Conservation (phyloP, 257 asterid genomes). For the Agastache rugosa region DNA sequence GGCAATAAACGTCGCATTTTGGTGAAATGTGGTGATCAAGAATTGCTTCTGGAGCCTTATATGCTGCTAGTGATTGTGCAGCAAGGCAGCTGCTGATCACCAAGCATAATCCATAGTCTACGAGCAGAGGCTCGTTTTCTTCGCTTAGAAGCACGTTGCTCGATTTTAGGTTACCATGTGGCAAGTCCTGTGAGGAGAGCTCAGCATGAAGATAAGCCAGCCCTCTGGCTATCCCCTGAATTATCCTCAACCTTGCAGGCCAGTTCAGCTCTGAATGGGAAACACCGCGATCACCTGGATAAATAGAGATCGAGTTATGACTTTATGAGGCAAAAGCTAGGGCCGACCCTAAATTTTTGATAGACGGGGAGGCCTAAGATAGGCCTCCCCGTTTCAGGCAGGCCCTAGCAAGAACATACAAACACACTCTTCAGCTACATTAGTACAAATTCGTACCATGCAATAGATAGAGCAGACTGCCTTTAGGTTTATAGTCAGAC, state of each 20-base stretch:
- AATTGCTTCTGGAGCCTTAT: constrained; percentile 72
- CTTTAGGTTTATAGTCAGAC: constrained; percentile 58
- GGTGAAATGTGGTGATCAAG: constrained; percentile 53
- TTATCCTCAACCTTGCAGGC: constrained; percentile 61
- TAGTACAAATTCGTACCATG: constrained; percentile 56
- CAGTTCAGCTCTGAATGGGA: constrained; percentile 61
- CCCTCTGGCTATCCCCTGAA: constrained; percentile 74
- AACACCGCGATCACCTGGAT: constrained; percentile 61
- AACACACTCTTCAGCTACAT: constrained; percentile 19
- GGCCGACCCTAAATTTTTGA: background rate
- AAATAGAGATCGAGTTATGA: background rate
- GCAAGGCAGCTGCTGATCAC: constrained; percentile 52
- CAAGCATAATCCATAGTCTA: constrained; percentile 61
- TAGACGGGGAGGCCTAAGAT: background rate
- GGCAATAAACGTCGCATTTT: constrained; percentile 68
- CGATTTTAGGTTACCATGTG: constrained; percentile 86
- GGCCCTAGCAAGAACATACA: background rate
- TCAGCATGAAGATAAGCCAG: constrained; percentile 60
- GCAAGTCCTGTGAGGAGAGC: constrained; percentile 55
- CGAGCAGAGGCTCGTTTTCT: constrained; percentile 62
- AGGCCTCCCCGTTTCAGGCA: background rate
- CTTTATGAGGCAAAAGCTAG: background rate
- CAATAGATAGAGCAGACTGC: constrained; percentile 60
- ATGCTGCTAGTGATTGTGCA: constrained; percentile 58
- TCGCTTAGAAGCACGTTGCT: constrained; percentile 67